Conservation (phyloP, 768 basidiomycete genomes). For the Leccinum variicolor region DNA sequence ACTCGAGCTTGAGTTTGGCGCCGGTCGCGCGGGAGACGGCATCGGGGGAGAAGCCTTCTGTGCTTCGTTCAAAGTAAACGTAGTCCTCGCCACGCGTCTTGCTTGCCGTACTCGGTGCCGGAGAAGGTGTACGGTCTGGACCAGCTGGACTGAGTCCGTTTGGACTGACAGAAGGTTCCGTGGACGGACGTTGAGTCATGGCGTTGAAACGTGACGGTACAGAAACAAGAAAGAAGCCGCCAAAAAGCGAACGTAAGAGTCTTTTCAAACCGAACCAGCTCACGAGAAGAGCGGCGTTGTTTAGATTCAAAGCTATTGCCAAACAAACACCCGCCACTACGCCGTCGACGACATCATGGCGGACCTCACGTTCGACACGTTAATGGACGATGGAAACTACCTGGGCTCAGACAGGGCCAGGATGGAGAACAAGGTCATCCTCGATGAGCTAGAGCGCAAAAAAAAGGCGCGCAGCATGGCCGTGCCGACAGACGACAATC, state of each 20-base stretch:
- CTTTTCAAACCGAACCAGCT: not conserved
- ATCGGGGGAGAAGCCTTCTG: slow-evolving; percentile 77
- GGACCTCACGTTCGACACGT: slow-evolving; percentile 71
- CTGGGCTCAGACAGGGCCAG: slow-evolving; percentile 70
- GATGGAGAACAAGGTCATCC: slow-evolving; percentile 79
- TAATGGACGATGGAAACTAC: slow-evolving; percentile 77
- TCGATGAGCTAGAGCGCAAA: slow-evolving; percentile 97
- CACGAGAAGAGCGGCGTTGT: slow-evolving; percentile 16
- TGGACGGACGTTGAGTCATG: slow-evolving; percentile 32
- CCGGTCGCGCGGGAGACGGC: slow-evolving; percentile 88
- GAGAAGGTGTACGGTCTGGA: slow-evolving; percentile 30
- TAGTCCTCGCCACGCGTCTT: slow-evolving; percentile 50
- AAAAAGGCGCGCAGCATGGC: slow-evolving; percentile 92
- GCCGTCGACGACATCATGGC: slow-evolving; percentile 44
- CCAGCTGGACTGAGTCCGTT: slow-evolving; percentile 18
- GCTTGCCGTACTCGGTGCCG: slow-evolving; percentile 29
- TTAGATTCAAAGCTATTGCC: slow-evolving; percentile 32
- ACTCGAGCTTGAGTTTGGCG: slow-evolving; percentile 94
- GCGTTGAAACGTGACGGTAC: slow-evolving; percentile 1
- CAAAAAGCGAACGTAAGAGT: slow-evolving; percentile 21
- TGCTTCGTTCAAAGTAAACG: slow-evolving; percentile 93
- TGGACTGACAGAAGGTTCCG: slow-evolving; percentile 22
- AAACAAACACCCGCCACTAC: slow-evolving; percentile 29
- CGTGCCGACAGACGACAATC: slow-evolving; percentile 95
- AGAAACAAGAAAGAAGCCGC: slow-evolving; percentile 2